Conservation (phyloP, 768 basidiomycete genomes). For the Phlebiopsis gigantea region DNA sequence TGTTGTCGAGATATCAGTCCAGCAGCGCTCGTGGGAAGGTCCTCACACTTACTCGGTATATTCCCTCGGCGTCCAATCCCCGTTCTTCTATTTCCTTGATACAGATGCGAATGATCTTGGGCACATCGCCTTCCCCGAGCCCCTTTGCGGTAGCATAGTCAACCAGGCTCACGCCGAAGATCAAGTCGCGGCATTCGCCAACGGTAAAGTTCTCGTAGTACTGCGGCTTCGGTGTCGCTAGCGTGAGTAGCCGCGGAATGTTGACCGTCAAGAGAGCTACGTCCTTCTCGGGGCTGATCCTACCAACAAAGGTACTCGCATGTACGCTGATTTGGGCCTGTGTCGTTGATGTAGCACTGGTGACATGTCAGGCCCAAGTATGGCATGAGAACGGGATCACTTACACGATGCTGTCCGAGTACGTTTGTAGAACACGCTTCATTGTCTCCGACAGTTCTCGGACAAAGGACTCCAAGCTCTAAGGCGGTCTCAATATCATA, state of each 20-base stretch:
- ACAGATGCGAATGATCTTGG: slow-evolving; percentile 77
- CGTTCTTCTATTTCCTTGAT: slow-evolving; percentile 78
- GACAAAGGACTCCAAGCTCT: slow-evolving; percentile 81
- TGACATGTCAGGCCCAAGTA: neutral
- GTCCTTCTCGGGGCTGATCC: slow-evolving; percentile 70
- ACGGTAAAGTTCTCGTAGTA: slow-evolving; percentile 76
- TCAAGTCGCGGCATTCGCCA: slow-evolving; percentile 82
- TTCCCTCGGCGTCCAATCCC: slow-evolving; percentile 74
- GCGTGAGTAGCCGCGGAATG: slow-evolving; percentile 58
- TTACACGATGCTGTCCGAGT: slow-evolving; percentile 77
- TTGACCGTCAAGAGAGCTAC: slow-evolving; percentile 47
- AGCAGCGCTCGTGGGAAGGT: neutral
- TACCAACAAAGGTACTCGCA: slow-evolving; percentile 52
- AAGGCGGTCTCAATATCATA: neutral
- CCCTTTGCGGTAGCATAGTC: slow-evolving; percentile 85
- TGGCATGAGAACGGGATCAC: too few species aligned
- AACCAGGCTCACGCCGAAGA: slow-evolving; percentile 83
- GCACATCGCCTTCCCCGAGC: slow-evolving; percentile 66
- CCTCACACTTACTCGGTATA: slow-evolving; percentile 66
- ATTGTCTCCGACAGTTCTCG: slow-evolving; percentile 63
- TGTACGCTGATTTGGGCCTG: slow-evolving; percentile 70
- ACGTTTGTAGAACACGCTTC: slow-evolving; percentile 61
- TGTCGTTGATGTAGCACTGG: slow-evolving; percentile 71
- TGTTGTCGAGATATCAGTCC: slow-evolving; percentile 23
- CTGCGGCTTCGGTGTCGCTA: slow-evolving; percentile 63